A percentile compares a stretch with the other conserved stretches of the same genome.
phyloP scores from a whole-genome alignment of 2,329 filamentous ascomycete species.

The Diplocarpon rosae region DNA sequence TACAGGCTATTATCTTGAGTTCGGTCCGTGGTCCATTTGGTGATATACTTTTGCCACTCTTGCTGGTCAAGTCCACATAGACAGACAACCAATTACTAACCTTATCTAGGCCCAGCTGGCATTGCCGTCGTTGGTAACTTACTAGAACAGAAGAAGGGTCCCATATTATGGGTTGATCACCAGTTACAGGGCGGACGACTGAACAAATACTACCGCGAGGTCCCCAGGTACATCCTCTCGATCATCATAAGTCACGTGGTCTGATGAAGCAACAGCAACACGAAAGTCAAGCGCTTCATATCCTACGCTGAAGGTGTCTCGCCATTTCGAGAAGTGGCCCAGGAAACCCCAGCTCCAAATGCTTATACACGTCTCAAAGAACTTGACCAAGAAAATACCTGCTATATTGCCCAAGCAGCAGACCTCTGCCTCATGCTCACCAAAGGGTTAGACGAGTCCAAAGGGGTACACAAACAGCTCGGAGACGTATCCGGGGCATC shows the following conservation, averaged over 20 bases:
- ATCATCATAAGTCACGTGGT: slow-evolving; percentile 9
- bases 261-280: slow-evolving; percentile 35
- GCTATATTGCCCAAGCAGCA: slow-evolving; percentile 44
- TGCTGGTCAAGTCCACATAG: too few species aligned
- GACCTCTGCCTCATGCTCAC: slow-evolving; percentile 39
- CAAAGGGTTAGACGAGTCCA: slow-evolving; percentile 32
- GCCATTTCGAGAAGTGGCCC: slow-evolving; percentile 41
- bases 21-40: background rate
- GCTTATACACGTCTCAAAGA: slow-evolving; percentile 41
- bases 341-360: slow-evolving; percentile 37
- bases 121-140: slow-evolving; percentile 51
- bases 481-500: slow-evolving; percentile 31
- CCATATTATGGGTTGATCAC: slow-evolving; percentile 49
- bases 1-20: background rate
- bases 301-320: slow-evolving; percentile 42
- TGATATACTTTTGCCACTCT: background rate
- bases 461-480: slow-evolving; percentile 30
- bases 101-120: slow-evolving; percentile 38
- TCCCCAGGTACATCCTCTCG: slow-evolving; percentile 33
- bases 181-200: slow-evolving; percentile 42
- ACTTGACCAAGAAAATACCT: slow-evolving; percentile 45
- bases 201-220: slow-evolving; percentile 45
- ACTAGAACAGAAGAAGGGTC: slow-evolving; percentile 39
- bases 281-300: slow-evolving; percentile 48
- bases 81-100: background rate